These are phyloP conservation scores for Nannochloropsis granulata DNA, from an alignment of 108 stramenopile genomes.

Conservation along the genomic window DNA sequence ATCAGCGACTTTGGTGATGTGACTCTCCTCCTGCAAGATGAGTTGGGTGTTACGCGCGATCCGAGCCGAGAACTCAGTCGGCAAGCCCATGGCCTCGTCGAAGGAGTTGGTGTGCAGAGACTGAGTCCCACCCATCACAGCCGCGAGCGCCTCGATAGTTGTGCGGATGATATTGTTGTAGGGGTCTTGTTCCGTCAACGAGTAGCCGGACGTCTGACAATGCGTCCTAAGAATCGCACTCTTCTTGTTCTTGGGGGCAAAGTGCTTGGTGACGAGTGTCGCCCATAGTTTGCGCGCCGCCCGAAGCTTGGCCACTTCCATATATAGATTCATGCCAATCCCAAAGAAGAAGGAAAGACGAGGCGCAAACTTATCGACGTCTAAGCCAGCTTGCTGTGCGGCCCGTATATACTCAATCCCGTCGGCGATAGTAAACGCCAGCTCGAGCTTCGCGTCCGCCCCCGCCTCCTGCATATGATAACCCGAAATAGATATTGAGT, in stretches of 20 bases:
- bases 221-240: slow-evolving; percentile 51
- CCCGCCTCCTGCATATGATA: slow-evolving; percentile 99
- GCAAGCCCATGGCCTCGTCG: slow-evolving; percentile 94
- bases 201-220: neutral
- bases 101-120: slow-evolving; percentile 94
- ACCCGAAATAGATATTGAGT: slow-evolving; percentile 75
- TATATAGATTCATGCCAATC: slow-evolving; percentile 89
- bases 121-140: slow-evolving; percentile 92
- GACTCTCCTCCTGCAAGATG: slow-evolving; percentile 75
- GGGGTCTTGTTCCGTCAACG: slow-evolving; percentile 86
- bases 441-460: slow-evolving; percentile 83
- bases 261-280: slow-evolving; percentile 61
- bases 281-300: slow-evolving; percentile 84
- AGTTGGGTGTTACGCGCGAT: slow-evolving; percentile 94
- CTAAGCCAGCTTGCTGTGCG: slow-evolving; percentile 65
- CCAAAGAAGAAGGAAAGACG: slow-evolving; percentile 94
- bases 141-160: slow-evolving; percentile 92
- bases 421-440: slow-evolving; percentile 94
- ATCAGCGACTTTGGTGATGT: slow-evolving; percentile 64
- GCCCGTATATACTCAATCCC: slow-evolving; percentile 75
- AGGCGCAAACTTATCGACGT: slow-evolving; percentile 82
- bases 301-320: slow-evolving; percentile 78
- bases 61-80: slow-evolving; percentile 84
- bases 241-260: slow-evolving; percentile 74
- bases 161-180: slow-evolving; percentile 95